Evolutionary conservation across 441 rosid genomes (phyloP).

Genomic region (Croton laevigatus): DNA sequence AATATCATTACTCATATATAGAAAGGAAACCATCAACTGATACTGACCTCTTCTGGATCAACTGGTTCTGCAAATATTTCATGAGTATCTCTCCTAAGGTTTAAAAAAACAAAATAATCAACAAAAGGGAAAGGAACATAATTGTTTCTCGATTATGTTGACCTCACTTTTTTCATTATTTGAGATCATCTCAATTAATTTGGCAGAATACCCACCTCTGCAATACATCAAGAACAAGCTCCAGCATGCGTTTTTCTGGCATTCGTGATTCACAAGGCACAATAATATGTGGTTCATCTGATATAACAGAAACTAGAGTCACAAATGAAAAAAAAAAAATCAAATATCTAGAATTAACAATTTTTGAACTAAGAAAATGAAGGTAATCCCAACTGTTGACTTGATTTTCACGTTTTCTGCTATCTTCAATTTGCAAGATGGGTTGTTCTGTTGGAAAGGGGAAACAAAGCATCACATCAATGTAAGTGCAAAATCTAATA

Average conservation of each 20-base stretch:
- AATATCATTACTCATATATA: constrained; percentile 5
- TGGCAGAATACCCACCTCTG: constrained; percentile 41
- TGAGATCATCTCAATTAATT: constrained; percentile 1
- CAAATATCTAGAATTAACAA: constrained; percentile 8
- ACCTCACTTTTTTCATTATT: background rate
- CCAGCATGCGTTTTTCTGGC: constrained; percentile 44
- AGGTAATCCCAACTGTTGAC: constrained; percentile 25
- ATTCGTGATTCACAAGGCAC: constrained; percentile 19
- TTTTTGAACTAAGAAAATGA: constrained; percentile 12
- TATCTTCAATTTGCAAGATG: constrained; percentile 16
- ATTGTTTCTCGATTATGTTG: background rate
- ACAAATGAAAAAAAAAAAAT: constrained; percentile 20
- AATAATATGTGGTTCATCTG: constrained; percentile 31
- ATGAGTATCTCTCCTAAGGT: constrained; percentile 49
- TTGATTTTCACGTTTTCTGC: constrained; percentile 16
- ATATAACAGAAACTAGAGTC: constrained; percentile 18
- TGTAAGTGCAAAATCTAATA: background rate
- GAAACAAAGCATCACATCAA: constrained; percentile 2
- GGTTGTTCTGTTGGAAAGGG: constrained; percentile 24
- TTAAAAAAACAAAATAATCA: constrained; percentile 1
- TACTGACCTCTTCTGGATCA: constrained; percentile 47
- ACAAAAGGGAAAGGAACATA: background rate
- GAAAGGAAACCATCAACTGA: constrained; percentile 4
- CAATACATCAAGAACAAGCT: constrained; percentile 42
- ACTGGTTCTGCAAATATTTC: constrained; percentile 68